phyloP scores from a whole-genome alignment of 106 monocot genomes.

The Xerophyta viscosa region DNA sequence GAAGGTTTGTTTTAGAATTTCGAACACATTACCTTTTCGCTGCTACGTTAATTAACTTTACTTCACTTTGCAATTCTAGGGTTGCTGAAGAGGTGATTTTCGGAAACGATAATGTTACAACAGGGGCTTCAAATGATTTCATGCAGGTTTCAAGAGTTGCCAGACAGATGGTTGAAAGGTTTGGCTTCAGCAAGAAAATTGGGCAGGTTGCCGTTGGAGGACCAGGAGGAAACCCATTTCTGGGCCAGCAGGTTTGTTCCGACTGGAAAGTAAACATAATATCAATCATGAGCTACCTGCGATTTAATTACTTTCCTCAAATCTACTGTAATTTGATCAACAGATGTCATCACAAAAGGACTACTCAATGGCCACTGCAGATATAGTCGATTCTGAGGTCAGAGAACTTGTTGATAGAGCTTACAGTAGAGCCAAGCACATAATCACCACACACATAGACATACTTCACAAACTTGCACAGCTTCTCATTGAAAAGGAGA shows the following conservation, averaged over 20 bases:
- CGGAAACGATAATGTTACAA: conserved; percentile 92
- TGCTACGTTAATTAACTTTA: neutral
- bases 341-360: conserved; percentile 97
- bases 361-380: conserved; percentile 98
- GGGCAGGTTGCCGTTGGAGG: conserved; percentile 92
- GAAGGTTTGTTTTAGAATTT: conserved; percentile 44
- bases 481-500: conserved; percentile 93
- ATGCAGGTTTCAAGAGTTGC: conserved; percentile 99
- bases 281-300: too few relatives aligned
- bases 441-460: conserved; percentile 80
- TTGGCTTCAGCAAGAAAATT: conserved; percentile 96
- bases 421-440: conserved; percentile 63
- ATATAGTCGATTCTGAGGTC: conserved; percentile 92
- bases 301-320: too few relatives aligned
- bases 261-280: too few relatives aligned
- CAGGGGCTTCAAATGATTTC: conserved; percentile 98
- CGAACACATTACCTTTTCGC: too few relatives aligned
- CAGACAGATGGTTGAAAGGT: conserved; percentile 96
- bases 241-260: conserved; percentile 87
- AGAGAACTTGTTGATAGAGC: conserved; percentile 91
- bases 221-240: conserved; percentile 88
- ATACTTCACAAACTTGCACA: conserved; percentile 92
- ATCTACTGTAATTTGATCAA: too few relatives aligned
- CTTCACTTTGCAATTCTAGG: conserved; percentile 19
- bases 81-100: conserved; percentile 99